Evolutionary conservation across 768 basidiomycete species (phyloP).

Genomic region (Clavulina sp.): DNA sequence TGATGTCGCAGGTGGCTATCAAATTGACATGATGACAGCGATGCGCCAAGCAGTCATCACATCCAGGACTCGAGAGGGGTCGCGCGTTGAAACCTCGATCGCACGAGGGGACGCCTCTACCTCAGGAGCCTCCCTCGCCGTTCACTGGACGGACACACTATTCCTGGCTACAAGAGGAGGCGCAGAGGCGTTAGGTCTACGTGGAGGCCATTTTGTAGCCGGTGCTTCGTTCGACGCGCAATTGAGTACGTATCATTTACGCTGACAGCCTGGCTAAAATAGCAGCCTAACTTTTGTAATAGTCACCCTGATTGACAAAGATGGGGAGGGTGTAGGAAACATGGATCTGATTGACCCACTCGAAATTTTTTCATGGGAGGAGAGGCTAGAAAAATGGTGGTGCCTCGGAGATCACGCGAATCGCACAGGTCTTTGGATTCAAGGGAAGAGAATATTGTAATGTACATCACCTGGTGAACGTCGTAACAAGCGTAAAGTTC

Average conservation of each 20-base stretch:
- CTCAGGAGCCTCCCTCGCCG: constrained; percentile 23
- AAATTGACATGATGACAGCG: constrained; percentile 51
- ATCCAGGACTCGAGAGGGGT: constrained; percentile 50
- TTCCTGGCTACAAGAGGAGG: constrained; percentile 75
- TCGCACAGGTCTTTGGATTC: constrained; percentile 54
- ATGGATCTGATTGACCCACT: constrained; percentile 50
- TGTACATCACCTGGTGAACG: neutral
- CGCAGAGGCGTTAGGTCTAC: constrained; percentile 45
- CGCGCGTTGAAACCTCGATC: constrained; percentile 17
- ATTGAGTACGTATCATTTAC: constrained; percentile 32
- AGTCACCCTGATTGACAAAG: constrained; percentile 33
- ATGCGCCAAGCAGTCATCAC: constrained; percentile 68
- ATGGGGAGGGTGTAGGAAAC: constrained; percentile 34
- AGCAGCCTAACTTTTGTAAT: constrained; percentile 1
- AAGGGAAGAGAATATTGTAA: constrained; percentile 28
- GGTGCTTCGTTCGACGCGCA: constrained; percentile 63
- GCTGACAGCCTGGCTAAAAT: neutral
- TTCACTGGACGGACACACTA: constrained; percentile 69
- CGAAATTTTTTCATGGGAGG: constrained; percentile 19
- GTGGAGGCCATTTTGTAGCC: constrained; percentile 34
- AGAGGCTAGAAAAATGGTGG: constrained; percentile 81
- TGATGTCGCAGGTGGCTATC: constrained; percentile 79
- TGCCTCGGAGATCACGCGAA: constrained; percentile 59
- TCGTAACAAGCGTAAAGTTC: neutral
- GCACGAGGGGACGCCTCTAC: constrained; percentile 8